These are phyloP conservation scores for Dictyostelium brefeldianum DNA, from an alignment of 78 protist species.

Conservation along the genomic window DNA sequence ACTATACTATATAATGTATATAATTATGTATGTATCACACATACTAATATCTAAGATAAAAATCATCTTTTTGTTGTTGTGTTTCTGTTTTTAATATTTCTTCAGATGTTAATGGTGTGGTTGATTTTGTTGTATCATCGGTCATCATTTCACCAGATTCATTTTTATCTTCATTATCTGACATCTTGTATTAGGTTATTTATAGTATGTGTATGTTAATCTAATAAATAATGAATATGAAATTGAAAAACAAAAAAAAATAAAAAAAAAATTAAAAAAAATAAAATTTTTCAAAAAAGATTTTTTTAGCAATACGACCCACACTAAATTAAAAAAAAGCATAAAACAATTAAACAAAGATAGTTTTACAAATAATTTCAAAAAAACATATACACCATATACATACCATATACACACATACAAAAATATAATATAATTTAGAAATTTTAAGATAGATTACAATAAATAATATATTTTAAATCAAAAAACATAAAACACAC, in stretches of 20 bases:
- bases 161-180: not conserved
- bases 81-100: slow-evolving; percentile 41
- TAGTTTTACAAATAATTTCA: too few relatives aligned
- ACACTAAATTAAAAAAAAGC: too few relatives aligned
- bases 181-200: not conserved
- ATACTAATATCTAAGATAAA: slow-evolving; percentile 71
- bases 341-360: too few relatives aligned
- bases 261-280: not conserved
- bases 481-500: too few relatives aligned
- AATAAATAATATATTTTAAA: too few relatives aligned
- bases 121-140: not conserved
- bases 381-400: too few relatives aligned
- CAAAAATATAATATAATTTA: too few relatives aligned
- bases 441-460: too few relatives aligned
- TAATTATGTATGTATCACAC: not conserved
- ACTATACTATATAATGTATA: not conserved
- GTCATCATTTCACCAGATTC: not conserved
- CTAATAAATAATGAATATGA: not conserved
- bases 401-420: too few relatives aligned
- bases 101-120: not conserved
- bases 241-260: not conserved
- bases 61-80: slow-evolving; percentile 43
- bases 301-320: not conserved
- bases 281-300: not conserved
- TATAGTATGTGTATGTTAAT: not conserved